Percentiles rank a stretch among this genome's conserved stretches.
Evolutionary conservation across 148 eudicot species (phyloP).

Genomic region (Camellia lanceoleosa): DNA sequence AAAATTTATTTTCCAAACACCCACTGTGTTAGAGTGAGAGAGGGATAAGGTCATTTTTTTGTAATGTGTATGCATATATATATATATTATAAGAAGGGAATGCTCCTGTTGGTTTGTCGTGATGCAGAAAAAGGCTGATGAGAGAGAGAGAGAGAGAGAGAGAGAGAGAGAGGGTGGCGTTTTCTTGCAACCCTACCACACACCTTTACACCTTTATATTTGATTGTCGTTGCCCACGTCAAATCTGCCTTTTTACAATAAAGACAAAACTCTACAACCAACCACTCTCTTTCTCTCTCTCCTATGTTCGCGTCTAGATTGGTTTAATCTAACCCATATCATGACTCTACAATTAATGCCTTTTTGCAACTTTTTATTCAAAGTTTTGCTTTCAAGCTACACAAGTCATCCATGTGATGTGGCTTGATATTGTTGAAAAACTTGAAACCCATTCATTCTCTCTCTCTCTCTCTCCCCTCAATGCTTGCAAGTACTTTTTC

Average conservation of each 20-base stretch:
- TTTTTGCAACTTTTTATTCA: neutral
- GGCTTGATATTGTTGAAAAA: neutral
- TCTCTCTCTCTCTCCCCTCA: neutral
- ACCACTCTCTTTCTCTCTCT: constrained; percentile 8
- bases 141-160: neutral
- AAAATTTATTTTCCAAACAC: too few species aligned
- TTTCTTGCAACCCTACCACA: constrained; percentile 14
- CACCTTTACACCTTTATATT: constrained; percentile 15
- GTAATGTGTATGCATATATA: neutral
- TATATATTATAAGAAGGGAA: neutral
- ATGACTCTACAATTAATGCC: neutral
- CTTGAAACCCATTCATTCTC: neutral
- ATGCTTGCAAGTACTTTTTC: too few species aligned
- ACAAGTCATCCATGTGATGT: neutral
- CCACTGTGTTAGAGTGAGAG: neutral
- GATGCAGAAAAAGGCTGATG: neutral
- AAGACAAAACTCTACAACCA: constrained; percentile 24
- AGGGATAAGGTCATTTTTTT: neutral
- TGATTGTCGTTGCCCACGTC: constrained; percentile 13
- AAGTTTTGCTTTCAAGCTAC: constrained; percentile 6
- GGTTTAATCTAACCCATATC: neutral
- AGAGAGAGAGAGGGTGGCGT: neutral
- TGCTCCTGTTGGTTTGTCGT: neutral
- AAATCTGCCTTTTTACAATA: constrained; percentile 28
- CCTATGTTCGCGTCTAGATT: neutral